Evolutionary conservation across 2,329 filamentous ascomycete species (phyloP).

Genomic region (Verticillium klebahnii): DNA sequence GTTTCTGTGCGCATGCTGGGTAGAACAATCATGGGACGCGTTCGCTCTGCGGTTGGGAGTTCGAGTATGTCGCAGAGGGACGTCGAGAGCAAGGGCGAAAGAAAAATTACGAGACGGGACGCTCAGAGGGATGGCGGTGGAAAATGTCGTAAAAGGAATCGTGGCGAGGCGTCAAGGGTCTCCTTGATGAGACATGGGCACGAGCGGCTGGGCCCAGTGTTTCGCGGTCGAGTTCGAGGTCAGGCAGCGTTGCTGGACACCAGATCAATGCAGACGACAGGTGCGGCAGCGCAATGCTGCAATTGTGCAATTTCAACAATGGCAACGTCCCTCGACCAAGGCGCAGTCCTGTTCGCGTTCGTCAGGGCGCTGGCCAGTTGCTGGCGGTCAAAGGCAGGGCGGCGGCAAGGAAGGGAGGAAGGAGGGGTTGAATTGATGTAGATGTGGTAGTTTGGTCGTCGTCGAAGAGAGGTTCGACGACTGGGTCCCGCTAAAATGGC

Average conservation of each 20-base stretch:
- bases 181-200: background rate
- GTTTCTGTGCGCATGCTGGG: constrained; percentile 10
- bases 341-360: background rate
- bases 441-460: background rate
- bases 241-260: background rate
- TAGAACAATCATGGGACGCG: constrained; percentile 5
- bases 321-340: background rate
- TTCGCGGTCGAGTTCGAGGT: background rate
- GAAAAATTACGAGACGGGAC: background rate
- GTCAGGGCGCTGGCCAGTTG: background rate
- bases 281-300: background rate
- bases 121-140: background rate
- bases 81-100: background rate
- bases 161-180: constrained; percentile 3
- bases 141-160: background rate
- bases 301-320: background rate
- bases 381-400: background rate
- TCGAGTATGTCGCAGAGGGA: background rate
- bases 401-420: background rate
- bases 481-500: background rate
- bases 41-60: background rate
- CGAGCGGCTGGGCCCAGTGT: background rate
- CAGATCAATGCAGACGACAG: background rate
- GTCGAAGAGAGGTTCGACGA: background rate
- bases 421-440: background rate